Base-by-base conservation (phyloP, 2,329 filamentous ascomycete species). In the Ramularia endophylla region DNA sequence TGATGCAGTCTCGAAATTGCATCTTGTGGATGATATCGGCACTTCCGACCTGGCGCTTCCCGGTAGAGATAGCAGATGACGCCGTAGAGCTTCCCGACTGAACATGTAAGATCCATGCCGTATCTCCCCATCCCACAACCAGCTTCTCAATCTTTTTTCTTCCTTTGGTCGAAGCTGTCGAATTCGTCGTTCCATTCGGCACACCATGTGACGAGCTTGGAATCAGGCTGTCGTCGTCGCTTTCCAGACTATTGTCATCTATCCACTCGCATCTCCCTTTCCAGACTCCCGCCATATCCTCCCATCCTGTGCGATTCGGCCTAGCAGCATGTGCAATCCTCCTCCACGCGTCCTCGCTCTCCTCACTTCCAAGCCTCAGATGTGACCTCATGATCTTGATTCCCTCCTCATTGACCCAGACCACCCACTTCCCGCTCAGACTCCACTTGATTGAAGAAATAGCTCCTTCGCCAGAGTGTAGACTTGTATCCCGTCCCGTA, bases 321-420 rank as follows among this genome's bases (percentile, higher is more conserved):
- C 88, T 79, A 59, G 94, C 88, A 46, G 94, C 83, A 60, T 97
- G 90, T 17, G 87, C 89, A 48, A 98, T 87, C 8, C 90, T 78
- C 64, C 92, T 94, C 94, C 94, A 98, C 2, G 89, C 87, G 51
- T 84, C 81, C 12, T 95, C 89, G 2, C 75, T 69, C 57, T 94
- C 84, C 9, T 75, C 74, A 48, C 72, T 80, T 5, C 94, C 87
- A 4, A 95, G 73, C 53, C 89, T 80, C 15, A 94, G 60, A 60
- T 92, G 87, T 4, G 87, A 87, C 27, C 92, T 80, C 89, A 97
- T 97, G 46, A 98, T 92, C 63, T 95, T 95, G 61, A 97, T 94
- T 3, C 92, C 92, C 57, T 94, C 84, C 64, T 98, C 92, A 57
- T 97, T 98, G 29, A 94, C 75, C 92, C 92, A 98, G 0, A 82